Base-by-base conservation (phyloP, 495 filamentous ascomycete genomes). In the Penicillium parvum region DNA sequence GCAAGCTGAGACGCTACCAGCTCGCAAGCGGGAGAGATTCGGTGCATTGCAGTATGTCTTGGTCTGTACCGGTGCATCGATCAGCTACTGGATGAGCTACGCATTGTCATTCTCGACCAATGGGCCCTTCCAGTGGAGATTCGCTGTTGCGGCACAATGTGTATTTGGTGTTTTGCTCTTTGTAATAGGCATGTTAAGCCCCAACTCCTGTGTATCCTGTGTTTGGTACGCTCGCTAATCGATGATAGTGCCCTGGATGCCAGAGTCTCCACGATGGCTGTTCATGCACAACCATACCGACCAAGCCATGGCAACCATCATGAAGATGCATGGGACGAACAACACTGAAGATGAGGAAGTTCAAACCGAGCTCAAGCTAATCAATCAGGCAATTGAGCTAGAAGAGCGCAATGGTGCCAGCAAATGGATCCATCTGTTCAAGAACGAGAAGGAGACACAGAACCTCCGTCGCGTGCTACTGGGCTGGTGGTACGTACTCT, bases 1-100 rank as follows among this genome's bases (percentile, higher is more conserved):
- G 50, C 82, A 85, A 62, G 81, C 78, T 7, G 77, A 81, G 52
- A 78, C 74, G 76, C 85, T 41, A 76, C 82, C 37, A n/a, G 15
- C 37, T 15, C 22, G 23, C 1, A 39, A 29, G 18, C 5, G 37
- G 16, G 37, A 39, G 23, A 39, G 16, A 22, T 39, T 39, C 12
- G 37, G 37, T 10, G 37, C 37, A 0, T 39, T 39, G 37, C 37
- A 39, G 9, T 39, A 39, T 15, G 23, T 39, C 6, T 23, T 39
- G 1, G 23, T 39, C 7, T 39, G 37, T 11, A 39, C 37, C 1
- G 37, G 37, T 27, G 37, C 37, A 3, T 29, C 37, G 4, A 39
- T 39, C 37, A 39, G 37, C n/a, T 28, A 39, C 37, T 39, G 37
- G 23, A 29, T 29, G 22, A 39, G 37, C 34, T 37, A 37, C 14